Evolutionary conservation across 768 basidiomycete species (phyloP).

Genomic region (Chalciporus pseudorubinellus): DNA sequence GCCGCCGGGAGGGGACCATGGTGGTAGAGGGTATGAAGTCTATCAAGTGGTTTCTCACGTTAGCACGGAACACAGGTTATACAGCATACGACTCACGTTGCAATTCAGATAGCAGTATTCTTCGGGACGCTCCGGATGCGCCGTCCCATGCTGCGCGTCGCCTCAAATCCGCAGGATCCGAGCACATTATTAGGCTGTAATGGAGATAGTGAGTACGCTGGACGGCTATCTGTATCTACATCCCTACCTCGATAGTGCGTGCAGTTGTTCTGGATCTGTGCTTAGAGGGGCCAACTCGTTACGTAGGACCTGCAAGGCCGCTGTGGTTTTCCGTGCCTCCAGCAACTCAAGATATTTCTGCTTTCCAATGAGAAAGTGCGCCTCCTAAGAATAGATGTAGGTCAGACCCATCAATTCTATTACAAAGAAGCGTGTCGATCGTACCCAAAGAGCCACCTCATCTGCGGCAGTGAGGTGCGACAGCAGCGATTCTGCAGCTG

Average conservation of each 20-base stretch:
- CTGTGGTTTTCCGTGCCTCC: constrained; percentile 74
- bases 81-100: constrained; percentile 58
- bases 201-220: constrained; percentile 16
- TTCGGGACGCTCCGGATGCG: constrained; percentile 74
- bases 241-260: constrained; percentile 80
- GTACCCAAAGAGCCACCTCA: constrained; percentile 67
- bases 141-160: constrained; percentile 89
- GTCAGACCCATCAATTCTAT: constrained; percentile 16
- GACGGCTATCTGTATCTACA: constrained; percentile 8
- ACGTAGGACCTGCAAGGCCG: constrained; percentile 82
- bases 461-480: constrained; percentile 65
- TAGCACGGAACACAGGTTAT: neutral
- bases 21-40: constrained; percentile 86
- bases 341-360: constrained; percentile 96
- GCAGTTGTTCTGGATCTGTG: constrained; percentile 76
- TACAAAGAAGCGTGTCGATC: constrained; percentile 27
- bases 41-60: constrained; percentile 31
- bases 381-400: constrained; percentile 52
- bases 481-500: constrained; percentile 69
- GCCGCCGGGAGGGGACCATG: constrained; percentile 91
- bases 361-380: constrained; percentile 83
- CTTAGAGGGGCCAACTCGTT: constrained; percentile 85
- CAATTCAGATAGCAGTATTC: constrained; percentile 68
- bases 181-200: constrained; percentile 87
- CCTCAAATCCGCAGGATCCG: constrained; percentile 78